These are phyloP conservation scores for Podospora conica DNA, from an alignment of 495 filamentous ascomycete genomes.

Conservation along the genomic window DNA sequence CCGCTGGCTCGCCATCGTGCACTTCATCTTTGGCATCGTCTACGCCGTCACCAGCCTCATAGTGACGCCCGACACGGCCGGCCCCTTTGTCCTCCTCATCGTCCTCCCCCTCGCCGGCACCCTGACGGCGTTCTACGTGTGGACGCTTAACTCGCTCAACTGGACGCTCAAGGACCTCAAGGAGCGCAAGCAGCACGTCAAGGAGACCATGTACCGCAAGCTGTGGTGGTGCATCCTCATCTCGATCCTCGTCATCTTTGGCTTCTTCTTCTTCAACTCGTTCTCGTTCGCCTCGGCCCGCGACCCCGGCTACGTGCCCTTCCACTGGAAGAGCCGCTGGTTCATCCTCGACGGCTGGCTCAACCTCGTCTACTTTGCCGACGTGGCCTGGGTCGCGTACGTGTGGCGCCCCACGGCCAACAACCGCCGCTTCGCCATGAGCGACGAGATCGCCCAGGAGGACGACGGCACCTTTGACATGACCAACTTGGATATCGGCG, in stretches of 20 bases:
- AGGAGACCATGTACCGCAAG: constrained; percentile 94
- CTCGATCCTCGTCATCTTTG: constrained; percentile 92
- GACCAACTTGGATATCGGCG: constrained; percentile 67
- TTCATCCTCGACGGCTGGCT: constrained; percentile 98
- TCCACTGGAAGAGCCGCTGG: constrained; percentile 95
- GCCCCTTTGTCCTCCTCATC: constrained; percentile 85
- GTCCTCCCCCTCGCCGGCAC: constrained; percentile 89
- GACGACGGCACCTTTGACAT: constrained; percentile 96
- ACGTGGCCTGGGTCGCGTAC: constrained; percentile 90
- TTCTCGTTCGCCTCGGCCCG: constrained; percentile 80
- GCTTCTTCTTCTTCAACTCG: constrained; percentile 91
- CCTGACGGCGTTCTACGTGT: constrained; percentile 95
- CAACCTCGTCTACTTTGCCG: constrained; percentile 90
- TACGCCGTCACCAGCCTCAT: constrained; percentile 87
- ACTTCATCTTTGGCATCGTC: constrained; percentile 92
- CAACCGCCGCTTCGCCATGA: constrained; percentile 97
- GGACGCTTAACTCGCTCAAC: constrained; percentile 95
- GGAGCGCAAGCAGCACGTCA: constrained; percentile 88
- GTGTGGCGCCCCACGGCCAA: constrained; percentile 95
- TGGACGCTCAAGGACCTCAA: constrained; percentile 91
- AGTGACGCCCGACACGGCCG: constrained; percentile 72
- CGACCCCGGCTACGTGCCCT: constrained; percentile 83
- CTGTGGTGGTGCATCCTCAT: constrained; percentile 96
- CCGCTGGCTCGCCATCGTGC: constrained; percentile 79
- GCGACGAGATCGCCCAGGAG: constrained; percentile 97